Evolutionary conservation across 2,329 filamentous ascomycete genomes (phyloP), one percentile per base, ranked within the genome.

Genomic region (Penicillium decumbens): DNA sequence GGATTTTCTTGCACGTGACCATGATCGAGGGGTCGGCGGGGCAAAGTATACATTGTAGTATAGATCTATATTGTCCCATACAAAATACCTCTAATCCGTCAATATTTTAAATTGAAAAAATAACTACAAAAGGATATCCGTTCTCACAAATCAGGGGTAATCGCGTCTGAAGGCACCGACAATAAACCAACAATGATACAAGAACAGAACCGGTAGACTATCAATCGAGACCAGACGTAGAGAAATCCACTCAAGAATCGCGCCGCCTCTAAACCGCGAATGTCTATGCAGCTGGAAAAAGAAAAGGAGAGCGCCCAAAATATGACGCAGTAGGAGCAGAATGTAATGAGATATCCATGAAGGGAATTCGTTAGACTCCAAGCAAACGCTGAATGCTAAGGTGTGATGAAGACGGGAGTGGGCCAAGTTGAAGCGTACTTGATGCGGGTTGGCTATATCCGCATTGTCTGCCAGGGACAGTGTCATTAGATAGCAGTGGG

Each of bases 311-410:
- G 43, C 50, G 53, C 41, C 50, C 38, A 46, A 40, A 56, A 48
- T 9, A n/a, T 23, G 33, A 54, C 41, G 43, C 41, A 49, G 47
- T 45, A 55, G 30, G 47, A 45, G 45, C 47, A 56, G 55, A 57
- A 58, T 57, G 56, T 53, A 45, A 58, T 49, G 59, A 60, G 62
- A 66, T 66, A 66, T 67, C 61, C 57, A 55, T 56, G 45, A 50
- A 59, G 48, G 53, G 56, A 57, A 54, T 51, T 64, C 53, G 55
- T 63, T 54, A 64, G 48, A 49, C 59, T 61, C 51, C 53, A 57
- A 59, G 54, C 56, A 62, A 47, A 59, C 58, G 62, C 65, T 66
- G 59, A 54, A 67, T 63, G 65, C 65, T 67, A 63, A 63, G 53
- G 44, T 54, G 50, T 41, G 47, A 57, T 39, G 47, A 51, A 30